phyloP scores from a whole-genome alignment of 371 early-diverging fungal species.

The Synchytrium microbalum region DNA sequence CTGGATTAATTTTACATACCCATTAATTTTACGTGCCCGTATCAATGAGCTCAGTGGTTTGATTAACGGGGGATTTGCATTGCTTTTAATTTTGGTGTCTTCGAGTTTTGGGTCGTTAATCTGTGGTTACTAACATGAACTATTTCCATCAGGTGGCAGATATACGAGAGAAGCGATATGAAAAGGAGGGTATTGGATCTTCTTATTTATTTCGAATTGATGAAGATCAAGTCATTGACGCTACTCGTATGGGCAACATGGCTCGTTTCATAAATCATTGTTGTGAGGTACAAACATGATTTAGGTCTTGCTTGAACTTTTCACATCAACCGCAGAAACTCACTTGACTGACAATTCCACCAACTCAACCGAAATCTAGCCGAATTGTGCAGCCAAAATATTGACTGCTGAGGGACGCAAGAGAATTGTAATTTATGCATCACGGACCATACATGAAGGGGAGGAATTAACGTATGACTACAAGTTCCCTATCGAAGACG shows the following conservation, averaged over 20 bases:
- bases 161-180: slow-evolving; percentile 87
- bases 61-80: too few relatives aligned
- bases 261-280: slow-evolving; percentile 98
- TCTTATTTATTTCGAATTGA: slow-evolving; percentile 95
- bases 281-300: slow-evolving; percentile 72
- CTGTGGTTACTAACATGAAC: neutral
- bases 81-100: too few relatives aligned
- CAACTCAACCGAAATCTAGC: slow-evolving; percentile 41
- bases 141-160: slow-evolving; percentile 62
- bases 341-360: neutral
- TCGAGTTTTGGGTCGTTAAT: neutral
- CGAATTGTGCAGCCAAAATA: slow-evolving; percentile 94
- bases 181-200: slow-evolving; percentile 82
- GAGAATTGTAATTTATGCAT: slow-evolving; percentile 66
- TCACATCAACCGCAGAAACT: too few relatives aligned
- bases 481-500: slow-evolving; percentile 90
- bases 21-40: slow-evolving; percentile 9
- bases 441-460: slow-evolving; percentile 59
- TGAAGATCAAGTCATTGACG: slow-evolving; percentile 93
- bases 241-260: slow-evolving; percentile 95
- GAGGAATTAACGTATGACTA: slow-evolving; percentile 99
- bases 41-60: too few relatives aligned
- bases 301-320: slow-evolving; percentile 4
- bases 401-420: slow-evolving; percentile 79
- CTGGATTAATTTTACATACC: neutral